A percentile compares a stretch with the other conserved stretches of the same genome.
Conservation (phyloP, 257 asterid species). For the Echium plantagineum region DNA sequence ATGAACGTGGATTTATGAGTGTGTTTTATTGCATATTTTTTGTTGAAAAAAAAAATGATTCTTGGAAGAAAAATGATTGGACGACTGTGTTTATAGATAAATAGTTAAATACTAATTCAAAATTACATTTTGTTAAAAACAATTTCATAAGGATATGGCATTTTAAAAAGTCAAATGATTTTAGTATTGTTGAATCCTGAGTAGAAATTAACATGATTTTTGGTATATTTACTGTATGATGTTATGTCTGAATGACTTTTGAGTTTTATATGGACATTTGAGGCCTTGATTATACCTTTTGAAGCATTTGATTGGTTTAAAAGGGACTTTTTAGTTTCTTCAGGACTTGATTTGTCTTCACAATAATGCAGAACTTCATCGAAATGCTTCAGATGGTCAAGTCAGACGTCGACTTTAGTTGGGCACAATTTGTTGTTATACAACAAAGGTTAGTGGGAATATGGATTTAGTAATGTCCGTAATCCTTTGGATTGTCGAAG, state of each 20-base stretch:
- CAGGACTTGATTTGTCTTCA: neutral
- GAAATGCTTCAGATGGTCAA: slow-evolving; percentile 25
- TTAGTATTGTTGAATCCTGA: neutral
- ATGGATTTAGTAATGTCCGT: neutral
- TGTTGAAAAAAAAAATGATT: too few relatives aligned
- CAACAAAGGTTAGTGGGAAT: slow-evolving; percentile 38
- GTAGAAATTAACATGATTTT: neutral
- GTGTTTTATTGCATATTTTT: neutral
- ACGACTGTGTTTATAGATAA: neutral
- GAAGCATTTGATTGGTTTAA: neutral
- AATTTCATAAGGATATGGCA: neutral
- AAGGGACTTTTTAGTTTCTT: neutral
- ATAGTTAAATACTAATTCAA: neutral
- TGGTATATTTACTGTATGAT: neutral
- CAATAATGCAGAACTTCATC: slow-evolving; percentile 30
- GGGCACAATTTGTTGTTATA: slow-evolving; percentile 17
- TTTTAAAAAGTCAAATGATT: neutral
- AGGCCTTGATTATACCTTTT: neutral
- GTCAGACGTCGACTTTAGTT: slow-evolving; percentile 24
- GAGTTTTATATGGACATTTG: neutral
- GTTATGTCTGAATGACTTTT: neutral
- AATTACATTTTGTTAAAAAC: neutral
- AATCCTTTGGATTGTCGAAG: neutral
- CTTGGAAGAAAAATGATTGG: neutral
- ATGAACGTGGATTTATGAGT: slow-evolving; percentile 2